Evolutionary conservation across 225 moss, liverwort and hornwort species (phyloP), one percentile per base, ranked within the genome.

Genomic region (Neckera pumila): DNA sequence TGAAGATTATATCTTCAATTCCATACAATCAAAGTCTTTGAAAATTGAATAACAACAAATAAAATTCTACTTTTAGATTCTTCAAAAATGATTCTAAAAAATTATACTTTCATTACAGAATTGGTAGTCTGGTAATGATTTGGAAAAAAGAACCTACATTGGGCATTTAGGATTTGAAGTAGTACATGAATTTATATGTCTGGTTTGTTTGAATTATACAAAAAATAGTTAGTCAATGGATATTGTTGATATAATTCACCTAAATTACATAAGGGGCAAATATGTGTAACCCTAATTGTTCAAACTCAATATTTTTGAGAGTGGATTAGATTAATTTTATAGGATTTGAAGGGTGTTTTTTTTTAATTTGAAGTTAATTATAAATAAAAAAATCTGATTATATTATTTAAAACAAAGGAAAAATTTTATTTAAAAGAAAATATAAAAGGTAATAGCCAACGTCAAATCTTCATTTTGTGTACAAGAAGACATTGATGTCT

Each of bases 371-470:
- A 33, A 20, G 5, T 49, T 12, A 12, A 49, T 12, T 33, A 31
- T 31, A 75, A 7, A 2, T 20, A 4, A 19, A 7, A 7, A 7
- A 0, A 7, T 4, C 20, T 0, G 3, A 20, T 75, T 20, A 49
- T 19, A 11, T 33, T 31, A 49, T 1, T 33, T 23, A 21, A 36
- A 53, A 5, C 34, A 54, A 77, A 77, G 2, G 4, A 54, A 77
- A 54, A 2, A n/a, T 23, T 17, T 49, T 33, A 4, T 53, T 23
- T 36, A 4, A 16, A 34, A 9, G 14, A 49, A 16, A 53, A 30
- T 21, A 22, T 5, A 20, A 75, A 21, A 76, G 2, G 34, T 0
- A 74, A 31, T 2, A 4, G 1, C 19, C 2, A 1, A 14, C 14
- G 1, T 15, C 34, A 54, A 53, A 53, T 53, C 53, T 53, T 53